These are phyloP conservation scores for Fraxinus cuspidata DNA, from an alignment of 257 asterid genomes.

Conservation along the genomic window DNA sequence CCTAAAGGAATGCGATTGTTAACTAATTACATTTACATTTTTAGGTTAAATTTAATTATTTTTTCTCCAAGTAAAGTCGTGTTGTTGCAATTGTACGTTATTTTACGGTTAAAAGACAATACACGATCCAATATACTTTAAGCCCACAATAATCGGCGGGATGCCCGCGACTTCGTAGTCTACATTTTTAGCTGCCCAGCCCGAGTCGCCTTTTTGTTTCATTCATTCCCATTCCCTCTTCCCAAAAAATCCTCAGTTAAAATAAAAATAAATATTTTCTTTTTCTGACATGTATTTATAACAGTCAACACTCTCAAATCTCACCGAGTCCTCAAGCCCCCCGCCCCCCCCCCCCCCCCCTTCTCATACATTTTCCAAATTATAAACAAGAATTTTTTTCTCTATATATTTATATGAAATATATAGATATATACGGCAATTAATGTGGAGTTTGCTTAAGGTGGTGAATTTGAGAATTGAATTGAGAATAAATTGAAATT, in stretches of 20 bases:
- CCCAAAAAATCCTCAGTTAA: background rate
- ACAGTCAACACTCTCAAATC: background rate
- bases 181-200: background rate
- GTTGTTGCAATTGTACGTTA: background rate
- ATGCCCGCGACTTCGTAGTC: background rate
- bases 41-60: background rate
- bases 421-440: background rate
- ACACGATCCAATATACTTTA: background rate
- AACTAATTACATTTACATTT: no score
- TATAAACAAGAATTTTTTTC: background rate
- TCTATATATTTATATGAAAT: background rate
- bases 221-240: background rate
- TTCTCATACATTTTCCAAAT: background rate
- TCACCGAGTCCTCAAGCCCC: background rate
- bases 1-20: background rate
- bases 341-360: background rate
- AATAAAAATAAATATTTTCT: background rate
- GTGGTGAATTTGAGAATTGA: background rate
- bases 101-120: background rate
- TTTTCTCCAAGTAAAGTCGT: background rate
- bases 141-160: background rate
- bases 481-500: conserved; percentile 9
- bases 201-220: background rate
- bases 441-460: background rate
- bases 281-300: background rate